phyloP scores from a whole-genome alignment of 495 filamentous ascomycete species.

The Podospora tetraspora region DNA sequence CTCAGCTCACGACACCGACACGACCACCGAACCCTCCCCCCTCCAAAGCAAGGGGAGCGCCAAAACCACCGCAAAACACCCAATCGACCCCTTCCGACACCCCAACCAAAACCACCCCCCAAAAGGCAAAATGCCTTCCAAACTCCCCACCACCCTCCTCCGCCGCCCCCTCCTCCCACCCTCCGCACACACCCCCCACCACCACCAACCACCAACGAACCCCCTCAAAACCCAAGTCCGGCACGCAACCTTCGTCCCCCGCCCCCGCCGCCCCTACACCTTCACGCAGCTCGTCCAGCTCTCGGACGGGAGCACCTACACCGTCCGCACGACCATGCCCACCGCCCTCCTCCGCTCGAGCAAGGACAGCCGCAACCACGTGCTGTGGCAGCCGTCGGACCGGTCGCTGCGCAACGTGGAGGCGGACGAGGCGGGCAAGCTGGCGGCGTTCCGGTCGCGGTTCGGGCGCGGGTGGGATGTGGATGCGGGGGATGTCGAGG shows the following conservation, averaged over 20 bases:
- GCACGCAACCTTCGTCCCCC: conserved; percentile 83
- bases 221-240: conserved; percentile 46
- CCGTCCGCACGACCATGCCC: conserved; percentile 83
- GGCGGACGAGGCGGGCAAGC: conserved; percentile 87
- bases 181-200: not conserved
- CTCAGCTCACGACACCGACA: not conserved
- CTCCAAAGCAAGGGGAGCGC: not conserved
- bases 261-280: conserved; percentile 85
- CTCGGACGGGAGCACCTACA: conserved; percentile 84
- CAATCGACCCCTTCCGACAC: conserved; percentile 10
- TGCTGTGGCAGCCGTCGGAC: conserved; percentile 82
- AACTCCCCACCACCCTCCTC: conserved; percentile 27
- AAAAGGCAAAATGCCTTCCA: conserved; percentile 23
- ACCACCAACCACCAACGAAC: conserved; percentile 3
- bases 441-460: conserved; percentile 75
- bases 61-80: not conserved
- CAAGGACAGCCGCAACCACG: conserved; percentile 83
- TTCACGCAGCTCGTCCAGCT: conserved; percentile 95
- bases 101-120: too few relatives aligned
- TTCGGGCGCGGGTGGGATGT: conserved; percentile 81
- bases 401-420: conserved; percentile 79
- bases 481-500: conserved; percentile 21
- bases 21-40: not conserved
- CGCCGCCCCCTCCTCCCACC: conserved; percentile 16
- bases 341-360: conserved; percentile 65